Base-by-base conservation (phyloP, 164 flowering plant genomes). In the Magnolia sinica region DNA sequence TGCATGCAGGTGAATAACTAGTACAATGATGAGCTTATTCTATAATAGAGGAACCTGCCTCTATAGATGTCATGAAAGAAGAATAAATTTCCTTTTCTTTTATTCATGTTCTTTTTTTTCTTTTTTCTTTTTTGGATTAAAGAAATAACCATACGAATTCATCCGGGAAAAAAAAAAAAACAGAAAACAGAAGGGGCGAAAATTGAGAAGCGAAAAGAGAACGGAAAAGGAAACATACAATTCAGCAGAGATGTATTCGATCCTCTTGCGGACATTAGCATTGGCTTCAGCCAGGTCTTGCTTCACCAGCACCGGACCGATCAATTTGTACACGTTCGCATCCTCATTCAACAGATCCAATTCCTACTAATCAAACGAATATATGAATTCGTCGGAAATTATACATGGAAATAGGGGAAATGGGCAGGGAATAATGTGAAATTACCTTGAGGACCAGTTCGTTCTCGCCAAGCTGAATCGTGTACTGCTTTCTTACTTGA, bases 231-330 rank as follows among this genome's bases (percentile, higher is more conserved):
- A 75, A 78, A 71, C 93, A 66, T 93, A 95, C 98, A 96, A 72
- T 88, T 96, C 98, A 51, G 97, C 97, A 20, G 97, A 88, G 31
- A 96, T 92, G 83, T 96, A 96, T 0, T 96, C 99, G 14, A 96
- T 96, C 80, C 99, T 81, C 89, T 96, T 96, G 74, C 90, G 90
- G 75, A 96, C 99, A 82, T 96, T 96, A 2, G 98, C 98, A 77
- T 90, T 96, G 0, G 99, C 99, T 82, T 96, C 98, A 0, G 97
- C 98, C 83, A 96, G 84, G 80, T 96, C 99, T 84, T 94, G 99
- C 88, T 92, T 96, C 78, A 96, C 99, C 2, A 96, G 91, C 68
- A 96, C 97, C 4, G 99, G 99, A 10, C 99, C 99, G 1, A 96
- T 96, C 91, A 94, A 79, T 75, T 96, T 96, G 87, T 85, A 96